Evolutionary conservation across 495 filamentous ascomycete species (phyloP).

Genomic region (Lophiotrema nucula): DNA sequence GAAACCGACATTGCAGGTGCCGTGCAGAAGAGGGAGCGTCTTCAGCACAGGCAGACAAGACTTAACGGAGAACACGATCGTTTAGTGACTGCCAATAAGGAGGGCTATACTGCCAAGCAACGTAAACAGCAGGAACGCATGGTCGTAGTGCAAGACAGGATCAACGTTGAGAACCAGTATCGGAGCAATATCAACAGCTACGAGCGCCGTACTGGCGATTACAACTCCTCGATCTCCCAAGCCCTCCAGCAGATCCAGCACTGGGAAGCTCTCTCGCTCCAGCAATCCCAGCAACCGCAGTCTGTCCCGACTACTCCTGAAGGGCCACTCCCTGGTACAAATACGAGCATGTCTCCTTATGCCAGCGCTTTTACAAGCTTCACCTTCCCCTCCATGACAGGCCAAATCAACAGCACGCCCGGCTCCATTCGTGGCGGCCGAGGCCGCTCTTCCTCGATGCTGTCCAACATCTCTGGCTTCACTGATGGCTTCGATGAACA

Average conservation of each 20-base stretch:
- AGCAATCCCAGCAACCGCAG: slow-evolving; percentile 21
- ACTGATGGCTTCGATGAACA: slow-evolving; percentile 50
- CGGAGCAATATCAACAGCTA: slow-evolving; percentile 38
- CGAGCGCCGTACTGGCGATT: slow-evolving; percentile 29
- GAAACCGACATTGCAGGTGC: slow-evolving; percentile 65
- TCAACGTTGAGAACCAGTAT: slow-evolving; percentile 53
- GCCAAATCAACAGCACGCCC: slow-evolving; percentile 27
- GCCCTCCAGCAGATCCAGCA: slow-evolving; percentile 30
- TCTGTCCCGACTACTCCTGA: slow-evolving; percentile 41
- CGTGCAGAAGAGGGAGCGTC: slow-evolving; percentile 75
- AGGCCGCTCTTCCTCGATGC: slow-evolving; percentile 66
- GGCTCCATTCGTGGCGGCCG: slow-evolving; percentile 39
- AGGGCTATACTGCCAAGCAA: slow-evolving; percentile 71
- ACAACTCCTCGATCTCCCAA: slow-evolving; percentile 13
- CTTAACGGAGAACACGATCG: slow-evolving; percentile 76
- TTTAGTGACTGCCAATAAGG: slow-evolving; percentile 71
- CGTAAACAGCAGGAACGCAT: slow-evolving; percentile 68
- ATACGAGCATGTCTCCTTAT: slow-evolving; percentile 19
- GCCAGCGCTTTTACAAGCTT: slow-evolving; percentile 34
- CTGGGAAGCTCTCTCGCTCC: slow-evolving; percentile 24
- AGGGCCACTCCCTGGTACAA: slow-evolving; percentile 35
- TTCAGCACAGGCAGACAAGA: slow-evolving; percentile 70
- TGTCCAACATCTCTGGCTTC: slow-evolving; percentile 64
- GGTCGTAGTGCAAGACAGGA: slow-evolving; percentile 62
- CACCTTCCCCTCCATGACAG: slow-evolving; percentile 34